A percentile compares a stretch with the other conserved stretches of the same genome.
phyloP scores from a whole-genome alignment of 345 rosid species.

The Triadica sebifera region DNA sequence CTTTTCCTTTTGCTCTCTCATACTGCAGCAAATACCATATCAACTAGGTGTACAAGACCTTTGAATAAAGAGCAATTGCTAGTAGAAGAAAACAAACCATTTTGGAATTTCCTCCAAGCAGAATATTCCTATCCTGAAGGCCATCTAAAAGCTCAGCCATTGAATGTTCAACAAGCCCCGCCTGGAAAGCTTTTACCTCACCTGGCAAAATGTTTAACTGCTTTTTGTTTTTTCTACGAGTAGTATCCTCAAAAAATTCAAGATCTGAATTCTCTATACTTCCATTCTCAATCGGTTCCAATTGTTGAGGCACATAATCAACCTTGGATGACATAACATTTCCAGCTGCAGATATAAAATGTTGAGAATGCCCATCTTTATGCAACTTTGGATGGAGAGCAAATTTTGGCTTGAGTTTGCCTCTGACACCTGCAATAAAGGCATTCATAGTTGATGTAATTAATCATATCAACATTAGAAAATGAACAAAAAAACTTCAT shows the following conservation, averaged over 20 bases:
- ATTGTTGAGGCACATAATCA: slow-evolving; percentile 31
- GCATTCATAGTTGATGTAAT: not conserved
- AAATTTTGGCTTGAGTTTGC: slow-evolving; percentile 52
- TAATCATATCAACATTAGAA: not conserved
- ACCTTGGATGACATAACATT: slow-evolving; percentile 23
- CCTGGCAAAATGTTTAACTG: slow-evolving; percentile 19
- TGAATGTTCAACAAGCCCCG: slow-evolving; percentile 29
- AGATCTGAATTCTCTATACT: slow-evolving; percentile 29
- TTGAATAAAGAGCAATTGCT: slow-evolving; percentile 4
- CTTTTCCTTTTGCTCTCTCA: slow-evolving; percentile 32
- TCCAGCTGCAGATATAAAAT: slow-evolving; percentile 18
- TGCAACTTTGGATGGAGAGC: slow-evolving; percentile 41
- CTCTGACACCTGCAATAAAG: slow-evolving; percentile 38
- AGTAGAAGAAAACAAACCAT: slow-evolving; percentile 35
- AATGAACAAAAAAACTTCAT: not conserved
- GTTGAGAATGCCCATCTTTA: slow-evolving; percentile 26
- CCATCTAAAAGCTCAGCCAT: slow-evolving; percentile 46
- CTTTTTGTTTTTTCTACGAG: slow-evolving; percentile 27
- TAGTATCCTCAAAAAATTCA: slow-evolving; percentile 24
- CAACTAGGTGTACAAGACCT: slow-evolving; percentile 18
- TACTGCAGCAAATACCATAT: slow-evolving; percentile 37
- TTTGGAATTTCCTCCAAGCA: slow-evolving; percentile 29
- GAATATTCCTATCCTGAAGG: slow-evolving; percentile 40
- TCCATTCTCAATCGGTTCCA: slow-evolving; percentile 28
- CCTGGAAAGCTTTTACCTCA: slow-evolving; percentile 25